These are phyloP conservation scores for Hanseniaspora gamundiae DNA, from an alignment of 1,139 yeast species.

Conservation along the genomic window DNA sequence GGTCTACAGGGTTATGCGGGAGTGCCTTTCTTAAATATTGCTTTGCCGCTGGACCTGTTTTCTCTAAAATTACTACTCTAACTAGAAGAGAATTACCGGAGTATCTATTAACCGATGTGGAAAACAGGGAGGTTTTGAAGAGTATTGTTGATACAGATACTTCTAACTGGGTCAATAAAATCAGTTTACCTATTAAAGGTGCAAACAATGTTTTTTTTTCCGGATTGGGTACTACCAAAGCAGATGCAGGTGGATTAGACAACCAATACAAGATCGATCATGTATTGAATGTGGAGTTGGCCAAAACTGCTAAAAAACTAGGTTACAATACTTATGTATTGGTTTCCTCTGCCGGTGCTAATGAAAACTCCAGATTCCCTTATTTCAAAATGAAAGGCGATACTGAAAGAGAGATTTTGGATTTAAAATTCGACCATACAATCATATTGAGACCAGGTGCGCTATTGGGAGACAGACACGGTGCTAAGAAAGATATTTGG, in stretches of 20 bases:
- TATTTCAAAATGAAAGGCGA: constrained; percentile 54
- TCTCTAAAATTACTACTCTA: constrained; percentile 32
- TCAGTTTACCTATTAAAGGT: constrained; percentile 14
- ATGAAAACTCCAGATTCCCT: constrained; percentile 37
- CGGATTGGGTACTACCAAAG: constrained; percentile 66
- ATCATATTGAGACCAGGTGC: constrained; percentile 63
- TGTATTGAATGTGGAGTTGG: constrained; percentile 51
- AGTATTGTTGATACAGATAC: constrained; percentile 30
- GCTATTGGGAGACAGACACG: constrained; percentile 48
- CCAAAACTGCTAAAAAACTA: constrained; percentile 54
- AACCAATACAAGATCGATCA: constrained; percentile 58
- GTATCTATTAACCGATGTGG: constrained; percentile 5
- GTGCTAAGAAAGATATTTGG: constrained; percentile 28
- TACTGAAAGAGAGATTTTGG: constrained; percentile 46
- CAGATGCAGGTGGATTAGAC: constrained; percentile 55
- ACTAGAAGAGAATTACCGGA: constrained; percentile 30
- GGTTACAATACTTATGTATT: constrained; percentile 56
- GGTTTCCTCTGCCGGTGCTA: constrained; percentile 52
- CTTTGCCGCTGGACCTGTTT: constrained; percentile 17
- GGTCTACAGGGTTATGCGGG: constrained; percentile 57
- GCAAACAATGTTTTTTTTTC: constrained; percentile 34
- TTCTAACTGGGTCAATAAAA: constrained; percentile 30
- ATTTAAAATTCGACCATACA: constrained; percentile 50
- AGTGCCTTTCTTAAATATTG: constrained; percentile 28
- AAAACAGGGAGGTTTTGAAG: constrained; percentile 7